Evolutionary conservation across 1,139 yeast genomes (phyloP).

Genomic region (Pichia sp.): DNA sequence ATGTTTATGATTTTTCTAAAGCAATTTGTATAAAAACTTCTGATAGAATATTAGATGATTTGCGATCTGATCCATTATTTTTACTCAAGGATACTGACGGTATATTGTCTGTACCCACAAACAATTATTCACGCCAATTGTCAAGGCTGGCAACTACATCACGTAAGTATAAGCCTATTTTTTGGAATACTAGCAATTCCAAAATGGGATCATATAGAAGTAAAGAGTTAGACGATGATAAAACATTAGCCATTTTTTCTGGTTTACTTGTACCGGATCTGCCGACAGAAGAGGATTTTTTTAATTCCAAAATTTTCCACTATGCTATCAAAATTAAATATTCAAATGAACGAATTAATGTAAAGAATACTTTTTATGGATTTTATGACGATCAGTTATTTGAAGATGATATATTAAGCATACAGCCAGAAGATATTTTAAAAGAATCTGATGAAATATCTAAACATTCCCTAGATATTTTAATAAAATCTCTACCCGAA

Average conservation of each 20-base stretch:
- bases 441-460: constrained; percentile 10
- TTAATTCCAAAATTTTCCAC: constrained; percentile 22
- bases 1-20: constrained; percentile 8
- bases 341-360: constrained; percentile 5
- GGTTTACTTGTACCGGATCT: constrained; percentile 24
- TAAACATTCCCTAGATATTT: not conserved
- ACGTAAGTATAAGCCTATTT: constrained; percentile 8
- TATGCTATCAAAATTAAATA: constrained; percentile 25
- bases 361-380: constrained; percentile 26
- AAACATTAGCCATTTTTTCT: constrained; percentile 11
- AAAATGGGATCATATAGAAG: constrained; percentile 5
- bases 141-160: not conserved
- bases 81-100: constrained; percentile 21
- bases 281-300: constrained; percentile 11
- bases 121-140: constrained; percentile 15
- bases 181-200: constrained; percentile 11
- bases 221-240: constrained; percentile 2
- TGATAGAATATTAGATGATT: constrained; percentile 60
- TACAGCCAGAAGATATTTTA: constrained; percentile 7
- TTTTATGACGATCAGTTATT: constrained; percentile 31
- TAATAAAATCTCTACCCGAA: constrained; percentile 25
- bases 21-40: constrained; percentile 41
- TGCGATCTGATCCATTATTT: constrained; percentile 38
- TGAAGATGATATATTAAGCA: constrained; percentile 30
- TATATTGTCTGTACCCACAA: constrained; percentile 22